Conservation (phyloP, 2,329 filamentous ascomycete genomes). For the Emmonsiellopsis sp. region DNA sequence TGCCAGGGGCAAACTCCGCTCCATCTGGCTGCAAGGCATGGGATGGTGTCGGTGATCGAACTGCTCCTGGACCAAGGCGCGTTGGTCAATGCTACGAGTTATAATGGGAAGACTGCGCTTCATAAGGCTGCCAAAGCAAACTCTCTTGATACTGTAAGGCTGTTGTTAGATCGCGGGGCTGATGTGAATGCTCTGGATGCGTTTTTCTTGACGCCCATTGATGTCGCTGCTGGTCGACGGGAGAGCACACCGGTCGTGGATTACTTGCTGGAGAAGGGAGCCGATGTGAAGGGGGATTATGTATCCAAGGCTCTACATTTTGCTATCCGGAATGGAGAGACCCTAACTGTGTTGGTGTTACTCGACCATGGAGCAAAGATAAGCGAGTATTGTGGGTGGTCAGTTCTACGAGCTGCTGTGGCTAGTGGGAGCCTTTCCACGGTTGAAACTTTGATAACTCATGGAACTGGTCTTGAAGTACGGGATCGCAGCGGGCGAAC, state of each 20-base stretch:
- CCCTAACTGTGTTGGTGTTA: background rate
- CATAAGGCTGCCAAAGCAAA: conserved; percentile 6
- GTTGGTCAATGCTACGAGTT: background rate
- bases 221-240: too few species aligned
- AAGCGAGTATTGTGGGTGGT: background rate
- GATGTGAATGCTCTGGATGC: background rate
- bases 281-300: background rate
- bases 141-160: background rate
- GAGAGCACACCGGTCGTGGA: background rate
- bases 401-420: background rate
- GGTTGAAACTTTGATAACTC: background rate
- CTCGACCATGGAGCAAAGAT: background rate
- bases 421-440: background rate
- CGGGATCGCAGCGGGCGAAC: background rate
- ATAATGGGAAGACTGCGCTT: conserved; percentile 8
- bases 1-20: background rate
- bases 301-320: background rate
- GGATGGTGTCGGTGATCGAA: background rate
- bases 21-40: background rate
- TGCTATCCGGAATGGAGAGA: background rate
- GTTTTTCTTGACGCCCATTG: background rate
- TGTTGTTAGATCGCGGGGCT: background rate
- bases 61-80: background rate
- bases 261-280: background rate
- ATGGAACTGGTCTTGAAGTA: background rate